A percentile compares a stretch with the other conserved stretches of the same genome.
Conservation (phyloP, 129 eudicot genomes). For the Oenanthe sinensis region DNA sequence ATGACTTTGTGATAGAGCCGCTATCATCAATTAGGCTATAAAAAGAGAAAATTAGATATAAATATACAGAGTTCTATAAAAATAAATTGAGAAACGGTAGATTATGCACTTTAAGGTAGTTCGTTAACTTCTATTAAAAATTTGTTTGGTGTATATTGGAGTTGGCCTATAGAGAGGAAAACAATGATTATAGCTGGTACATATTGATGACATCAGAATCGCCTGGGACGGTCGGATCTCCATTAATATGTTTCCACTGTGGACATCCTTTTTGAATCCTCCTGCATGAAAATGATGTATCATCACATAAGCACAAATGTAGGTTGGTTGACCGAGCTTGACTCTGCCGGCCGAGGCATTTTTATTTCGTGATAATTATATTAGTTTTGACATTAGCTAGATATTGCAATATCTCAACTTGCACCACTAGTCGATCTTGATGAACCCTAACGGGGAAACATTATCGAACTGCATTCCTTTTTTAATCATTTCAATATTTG, state of each 20-base stretch:
- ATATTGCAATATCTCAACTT: not conserved
- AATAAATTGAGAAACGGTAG: too few species aligned
- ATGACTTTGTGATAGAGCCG: too few species aligned
- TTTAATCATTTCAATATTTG: not conserved
- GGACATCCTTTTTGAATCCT: not conserved
- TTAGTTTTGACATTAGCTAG: not conserved
- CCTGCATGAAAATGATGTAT: not conserved
- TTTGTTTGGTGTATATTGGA: too few species aligned
- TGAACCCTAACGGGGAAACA: conserved; percentile 1
- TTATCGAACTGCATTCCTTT: not conserved
- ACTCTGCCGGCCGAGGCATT: not conserved
- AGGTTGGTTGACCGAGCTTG: not conserved
- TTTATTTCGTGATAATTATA: not conserved
- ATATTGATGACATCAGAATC: not conserved
- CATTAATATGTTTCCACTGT: not conserved
- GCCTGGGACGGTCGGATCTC: not conserved
- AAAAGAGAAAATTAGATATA: too few species aligned
- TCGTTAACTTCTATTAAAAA: too few species aligned
- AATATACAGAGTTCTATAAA: too few species aligned
- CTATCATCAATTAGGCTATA: too few species aligned
- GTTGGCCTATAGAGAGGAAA: too few species aligned
- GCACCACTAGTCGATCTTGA: not conserved
- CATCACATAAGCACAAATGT: not conserved
- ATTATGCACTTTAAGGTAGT: too few species aligned
- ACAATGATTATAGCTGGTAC: too few species aligned